Base-by-base conservation (phyloP, 768 basidiomycete species). In the Ephemerocybe angulata region DNA sequence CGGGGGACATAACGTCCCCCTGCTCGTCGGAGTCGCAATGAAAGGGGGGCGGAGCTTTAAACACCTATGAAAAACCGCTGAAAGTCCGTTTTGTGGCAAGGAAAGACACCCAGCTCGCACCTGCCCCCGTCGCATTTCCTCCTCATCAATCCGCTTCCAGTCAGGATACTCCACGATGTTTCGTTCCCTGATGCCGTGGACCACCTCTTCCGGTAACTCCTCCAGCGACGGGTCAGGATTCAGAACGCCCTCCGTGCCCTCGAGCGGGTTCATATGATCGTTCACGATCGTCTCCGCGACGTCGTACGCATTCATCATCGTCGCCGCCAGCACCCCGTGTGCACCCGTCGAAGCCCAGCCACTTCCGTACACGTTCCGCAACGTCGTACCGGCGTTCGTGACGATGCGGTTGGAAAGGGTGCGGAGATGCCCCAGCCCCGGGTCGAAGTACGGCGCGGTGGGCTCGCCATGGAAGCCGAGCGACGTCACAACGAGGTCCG, bases 321-420 rank as follows among this genome's bases (percentile, higher is more conserved):
- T 97, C 3, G 86, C 78, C 1, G 93, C 94, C 42, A 98, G 77
- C 12, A 98, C 94, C 10, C 95, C 95, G 50, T 83, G 86, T 0
- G 97, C 94, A 31, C 96, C 96, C 3, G 82, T 85, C 2, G 92
- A 87, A 2, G 92, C 87, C 97, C 97, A 99, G 10, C 96, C 96
- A 1, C 90, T 87, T 1, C 92, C 88, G 65, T 97, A 99, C n/a
- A 95, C 75, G 55, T 82, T 83, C 33, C 75, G 77, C 33, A 86
- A 60, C 1, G 62, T 62, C 4, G 58, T 52, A 0, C 77, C 77
- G 3, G 59, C 59, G 3, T 66, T 60, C 11, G 73, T 72, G 25
- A 81, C 62, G 7, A 90, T 71, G 12, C 84, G 76, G 3, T 82
- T 82, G 6, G 69, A 67, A 2, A 68, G 58, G 1, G 80, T 79